phyloP scores from a whole-genome alignment of 164 flowering plant genomes.

The Piper betle region DNA sequence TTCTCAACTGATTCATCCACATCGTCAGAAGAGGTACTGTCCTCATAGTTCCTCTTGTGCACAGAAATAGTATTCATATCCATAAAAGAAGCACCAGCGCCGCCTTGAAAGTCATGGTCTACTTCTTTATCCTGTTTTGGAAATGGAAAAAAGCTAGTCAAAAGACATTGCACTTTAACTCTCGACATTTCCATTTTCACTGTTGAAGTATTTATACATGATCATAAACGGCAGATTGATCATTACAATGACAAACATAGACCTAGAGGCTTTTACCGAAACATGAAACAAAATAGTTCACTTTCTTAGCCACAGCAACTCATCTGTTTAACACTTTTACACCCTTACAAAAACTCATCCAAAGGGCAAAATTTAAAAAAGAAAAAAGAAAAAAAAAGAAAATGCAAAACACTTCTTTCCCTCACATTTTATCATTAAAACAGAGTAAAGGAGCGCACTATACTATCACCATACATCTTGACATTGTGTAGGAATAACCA shows the following conservation, averaged over 20 bases:
- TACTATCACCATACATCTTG: too few relatives aligned
- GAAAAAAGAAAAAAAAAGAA: too few relatives aligned
- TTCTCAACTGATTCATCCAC: slow-evolving; percentile 12
- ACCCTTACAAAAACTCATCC: too few relatives aligned
- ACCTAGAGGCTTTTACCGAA: not conserved
- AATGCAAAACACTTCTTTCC: too few relatives aligned
- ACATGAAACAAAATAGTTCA: too few relatives aligned
- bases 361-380: too few relatives aligned
- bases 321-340: too few relatives aligned
- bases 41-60: slow-evolving; percentile 18
- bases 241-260: not conserved
- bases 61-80: slow-evolving; percentile 16
- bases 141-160: not conserved
- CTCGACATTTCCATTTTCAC: too few relatives aligned
- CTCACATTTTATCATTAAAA: too few relatives aligned
- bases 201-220: too few relatives aligned
- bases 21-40: slow-evolving; percentile 32
- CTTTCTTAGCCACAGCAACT: too few relatives aligned
- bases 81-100: slow-evolving; percentile 47
- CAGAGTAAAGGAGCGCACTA: not conserved
- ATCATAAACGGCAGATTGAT: not conserved
- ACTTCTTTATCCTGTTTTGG: slow-evolving; percentile 34
- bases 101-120: slow-evolving; percentile 75
- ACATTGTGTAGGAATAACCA: not conserved
- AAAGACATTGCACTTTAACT: too few relatives aligned